phyloP scores from a whole-genome alignment of 2,329 filamentous ascomycete genomes.

The Fusarium phyllophilum region DNA sequence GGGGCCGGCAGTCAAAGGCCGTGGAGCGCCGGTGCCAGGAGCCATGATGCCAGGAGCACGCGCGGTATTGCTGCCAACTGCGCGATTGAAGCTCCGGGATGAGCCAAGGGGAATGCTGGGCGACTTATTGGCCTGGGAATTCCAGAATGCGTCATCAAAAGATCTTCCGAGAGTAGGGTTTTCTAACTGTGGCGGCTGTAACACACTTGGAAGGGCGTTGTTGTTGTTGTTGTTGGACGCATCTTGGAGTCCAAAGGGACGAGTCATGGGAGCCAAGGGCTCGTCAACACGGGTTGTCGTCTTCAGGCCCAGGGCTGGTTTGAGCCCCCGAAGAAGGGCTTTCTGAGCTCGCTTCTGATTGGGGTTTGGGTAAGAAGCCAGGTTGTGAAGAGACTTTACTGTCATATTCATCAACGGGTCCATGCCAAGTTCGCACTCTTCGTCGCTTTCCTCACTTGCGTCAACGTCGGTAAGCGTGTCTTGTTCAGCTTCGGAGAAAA shows the following conservation, averaged over 20 bases:
- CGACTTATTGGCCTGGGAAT: slow-evolving; percentile 3
- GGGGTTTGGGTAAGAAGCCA: slow-evolving; percentile 67
- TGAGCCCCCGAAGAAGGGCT: slow-evolving; percentile 52
- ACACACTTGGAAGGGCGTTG: not conserved
- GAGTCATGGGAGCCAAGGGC: slow-evolving; percentile 11
- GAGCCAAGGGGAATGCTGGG: slow-evolving; percentile 10
- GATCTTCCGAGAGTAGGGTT: slow-evolving; percentile 3
- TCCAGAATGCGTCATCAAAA: slow-evolving; percentile 21
- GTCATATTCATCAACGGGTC: slow-evolving; percentile 52
- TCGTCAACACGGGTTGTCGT: slow-evolving; percentile 17
- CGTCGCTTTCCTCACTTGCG: slow-evolving; percentile 45
- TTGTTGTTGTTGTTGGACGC: slow-evolving; percentile 13
- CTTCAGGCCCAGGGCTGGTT: slow-evolving; percentile 33
- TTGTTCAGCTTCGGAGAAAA: slow-evolving; percentile 29
- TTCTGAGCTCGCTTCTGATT: slow-evolving; percentile 63
- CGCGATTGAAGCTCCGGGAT: slow-evolving; percentile 19
- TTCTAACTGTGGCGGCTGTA: slow-evolving; percentile 22
- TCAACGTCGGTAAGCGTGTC: slow-evolving; percentile 34
- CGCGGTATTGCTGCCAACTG: slow-evolving; percentile 23
- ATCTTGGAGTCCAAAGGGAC: slow-evolving; percentile 12
- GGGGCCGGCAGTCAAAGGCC: slow-evolving; percentile 64
- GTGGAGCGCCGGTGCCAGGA: slow-evolving; percentile 56
- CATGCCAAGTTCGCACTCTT: slow-evolving; percentile 44
- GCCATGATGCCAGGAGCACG: slow-evolving; percentile 30
- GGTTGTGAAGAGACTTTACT: slow-evolving; percentile 61